Conservation (phyloP, 2,329 filamentous ascomycete species). For the Kalaharituber pfeilii region DNA sequence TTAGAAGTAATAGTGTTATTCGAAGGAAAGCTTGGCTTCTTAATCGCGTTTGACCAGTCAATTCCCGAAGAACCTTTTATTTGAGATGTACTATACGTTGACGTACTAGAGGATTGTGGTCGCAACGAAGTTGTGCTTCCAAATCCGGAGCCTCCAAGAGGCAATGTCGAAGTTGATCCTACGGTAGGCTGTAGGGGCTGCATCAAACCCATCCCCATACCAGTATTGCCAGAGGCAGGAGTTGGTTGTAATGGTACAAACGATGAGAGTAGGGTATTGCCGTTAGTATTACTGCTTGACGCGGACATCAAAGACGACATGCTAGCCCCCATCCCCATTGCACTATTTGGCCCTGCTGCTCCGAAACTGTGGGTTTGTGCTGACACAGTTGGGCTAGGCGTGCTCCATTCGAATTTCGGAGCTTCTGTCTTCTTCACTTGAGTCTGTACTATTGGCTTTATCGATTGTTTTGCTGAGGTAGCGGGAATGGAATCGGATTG, state of each 20-base stretch:
- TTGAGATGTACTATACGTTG: conserved; percentile 3
- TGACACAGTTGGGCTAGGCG: conserved; percentile 33
- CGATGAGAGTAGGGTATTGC: conserved; percentile 6
- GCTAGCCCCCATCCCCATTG: neutral
- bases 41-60: conserved; percentile 18
- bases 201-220: conserved; percentile 28
- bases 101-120: neutral
- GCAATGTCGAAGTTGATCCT: conserved; percentile 8
- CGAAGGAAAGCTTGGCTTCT: conserved; percentile 7
- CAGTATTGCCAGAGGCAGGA: conserved; percentile 25
- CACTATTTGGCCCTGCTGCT: neutral
- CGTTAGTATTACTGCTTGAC: neutral
- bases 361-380: conserved; percentile 13
- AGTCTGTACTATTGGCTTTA: conserved; percentile 29
- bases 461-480: conserved; percentile 9
- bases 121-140: conserved; percentile 11
- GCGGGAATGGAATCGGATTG: conserved; percentile 6
- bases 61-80: conserved; percentile 8
- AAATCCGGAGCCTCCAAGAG: conserved; percentile 8
- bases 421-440: conserved; percentile 26
- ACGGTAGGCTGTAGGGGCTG: conserved; percentile 9
- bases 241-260: conserved; percentile 15
- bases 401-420: conserved; percentile 47
- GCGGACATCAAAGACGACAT: neutral
- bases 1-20: conserved; percentile 1